Percentiles rank a stretch among this genome's conserved stretches.
These are phyloP conservation scores for Yamadazyma scolyti DNA, from an alignment of 805 yeast species.

Conservation along the genomic window DNA sequence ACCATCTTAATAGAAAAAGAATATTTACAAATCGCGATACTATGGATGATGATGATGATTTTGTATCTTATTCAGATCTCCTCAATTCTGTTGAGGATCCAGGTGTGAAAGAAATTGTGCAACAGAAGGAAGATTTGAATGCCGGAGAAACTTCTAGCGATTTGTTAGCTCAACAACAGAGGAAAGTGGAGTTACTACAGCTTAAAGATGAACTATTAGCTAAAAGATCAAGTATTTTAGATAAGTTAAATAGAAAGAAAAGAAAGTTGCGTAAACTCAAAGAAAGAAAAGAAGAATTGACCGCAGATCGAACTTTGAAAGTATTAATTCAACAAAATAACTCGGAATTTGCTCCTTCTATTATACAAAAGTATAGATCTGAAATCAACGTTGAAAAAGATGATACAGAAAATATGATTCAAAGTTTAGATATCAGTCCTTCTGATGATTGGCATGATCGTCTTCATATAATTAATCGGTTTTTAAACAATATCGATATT, in stretches of 20 bases:
- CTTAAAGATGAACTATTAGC: conserved; percentile 17
- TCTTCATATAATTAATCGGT: conserved; percentile 19
- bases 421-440: conserved; percentile 31
- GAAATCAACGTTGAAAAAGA: conserved; percentile 7
- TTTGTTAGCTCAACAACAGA: too few relatives aligned
- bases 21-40: conserved; percentile 4
- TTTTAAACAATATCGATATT: conserved; percentile 21
- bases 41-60: conserved; percentile 21
- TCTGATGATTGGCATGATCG: conserved; percentile 30
- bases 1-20: conserved; percentile 38
- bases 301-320: conserved; percentile 14
- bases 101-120: background rate
- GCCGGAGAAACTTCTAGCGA: too few relatives aligned
- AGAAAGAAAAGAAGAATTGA: conserved; percentile 10
- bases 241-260: conserved; percentile 14
- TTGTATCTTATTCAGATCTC: conserved; percentile 23
- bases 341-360: conserved; percentile 8
- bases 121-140: conserved; percentile 9
- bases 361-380: conserved; percentile 1
- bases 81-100: too few relatives aligned
- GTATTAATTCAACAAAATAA: conserved; percentile 18
- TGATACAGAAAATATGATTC: conserved; percentile 18
- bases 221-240: conserved; percentile 8
- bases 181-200: conserved; percentile 13
- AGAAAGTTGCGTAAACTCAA: conserved; percentile 7